Evolutionary conservation across 2,329 filamentous ascomycete species (phyloP), one percentile per base, ranked within the genome.

Genomic region (Hortaea sp.): DNA sequence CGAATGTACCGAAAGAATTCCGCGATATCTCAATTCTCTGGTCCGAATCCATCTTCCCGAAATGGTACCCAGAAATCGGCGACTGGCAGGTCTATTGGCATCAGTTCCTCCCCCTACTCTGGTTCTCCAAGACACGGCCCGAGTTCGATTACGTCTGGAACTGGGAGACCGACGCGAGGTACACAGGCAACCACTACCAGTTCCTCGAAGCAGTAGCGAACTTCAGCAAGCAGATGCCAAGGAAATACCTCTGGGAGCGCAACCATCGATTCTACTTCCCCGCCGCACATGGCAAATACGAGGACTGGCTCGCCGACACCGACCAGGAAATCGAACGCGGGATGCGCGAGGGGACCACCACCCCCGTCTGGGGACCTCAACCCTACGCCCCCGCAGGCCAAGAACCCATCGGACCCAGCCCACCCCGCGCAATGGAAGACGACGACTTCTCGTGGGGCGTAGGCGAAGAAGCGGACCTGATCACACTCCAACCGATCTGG

Each of bases 401-500:
- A 61, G 83, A 82, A 67, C 83, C 88, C 6, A 75, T 83, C n/a
- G 87, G 92, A 49, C 82, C 85, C 1, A 69, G 71, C 11, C 88
- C 88, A 1, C 84, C 85, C 1, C 82, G 76, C 0, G 72, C 72
- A 1, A 82, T 86, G 56, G 85, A 90, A 43, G 82, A 85, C 51
- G 88, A 95, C 61, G 78, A 82, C 53, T 88, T 89, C 62, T 66
- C 74, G 43, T 95, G 90, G 89, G 90, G 90, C 30, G 84, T 92
- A 1, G 85, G 79, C 45, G 90, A 95, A 65, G 85, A 94, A 49
- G 88, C 90, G 7, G 90, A 97, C 64, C 78, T 94, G 55, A 90
- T 97, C 60, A 87, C 88, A 0, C 80, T 97, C 50, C 92, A 89
- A 60, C 90, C 90, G 7, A 81, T 97, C 52, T 97, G 90, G 67